These are phyloP conservation scores for Xylaria curta DNA, from an alignment of 495 filamentous ascomycete species.

Conservation along the genomic window DNA sequence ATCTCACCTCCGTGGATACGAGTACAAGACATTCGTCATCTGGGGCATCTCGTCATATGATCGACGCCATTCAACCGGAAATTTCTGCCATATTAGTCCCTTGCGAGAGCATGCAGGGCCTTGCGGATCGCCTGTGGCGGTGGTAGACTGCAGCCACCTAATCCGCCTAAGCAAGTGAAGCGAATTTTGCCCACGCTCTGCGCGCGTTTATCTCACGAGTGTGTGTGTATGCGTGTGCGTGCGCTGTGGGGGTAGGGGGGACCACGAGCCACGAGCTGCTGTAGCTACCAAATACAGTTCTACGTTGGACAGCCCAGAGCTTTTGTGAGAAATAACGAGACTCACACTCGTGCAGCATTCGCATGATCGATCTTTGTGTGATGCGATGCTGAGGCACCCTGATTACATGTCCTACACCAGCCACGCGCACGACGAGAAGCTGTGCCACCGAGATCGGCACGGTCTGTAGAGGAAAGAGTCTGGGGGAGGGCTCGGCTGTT, in stretches of 20 bases:
- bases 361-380: conserved; percentile 29
- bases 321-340: background rate
- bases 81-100: conserved; percentile 50
- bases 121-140: conserved; percentile 23
- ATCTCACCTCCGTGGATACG: conserved; percentile 5
- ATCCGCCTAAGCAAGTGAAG: conserved; percentile 17
- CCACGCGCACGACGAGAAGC: conserved; percentile 25
- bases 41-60: conserved; percentile 44
- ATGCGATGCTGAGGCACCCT: conserved; percentile 26
- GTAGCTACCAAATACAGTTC: conserved; percentile 19
- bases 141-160: conserved; percentile 28
- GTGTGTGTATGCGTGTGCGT: conserved; percentile 4
- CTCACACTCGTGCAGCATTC: conserved; percentile 26
- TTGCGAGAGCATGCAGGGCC: conserved; percentile 30
- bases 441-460: conserved; percentile 27
- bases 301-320: conserved; percentile 19
- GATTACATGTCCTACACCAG: conserved; percentile 25
- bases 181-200: conserved; percentile 18
- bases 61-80: conserved; percentile 51
- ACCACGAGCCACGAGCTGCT: conserved; percentile 9
- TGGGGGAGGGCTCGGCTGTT: conserved; percentile 7
- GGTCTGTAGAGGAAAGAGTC: background rate
- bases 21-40: conserved; percentile 19
- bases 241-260: conserved; percentile 4
- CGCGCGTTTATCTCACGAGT: conserved; percentile 26